A percentile compares a stretch with the other conserved stretches of the same genome.
Evolutionary conservation across 2,329 filamentous ascomycete genomes (phyloP).

Genomic region (Epichloe uncinata): DNA sequence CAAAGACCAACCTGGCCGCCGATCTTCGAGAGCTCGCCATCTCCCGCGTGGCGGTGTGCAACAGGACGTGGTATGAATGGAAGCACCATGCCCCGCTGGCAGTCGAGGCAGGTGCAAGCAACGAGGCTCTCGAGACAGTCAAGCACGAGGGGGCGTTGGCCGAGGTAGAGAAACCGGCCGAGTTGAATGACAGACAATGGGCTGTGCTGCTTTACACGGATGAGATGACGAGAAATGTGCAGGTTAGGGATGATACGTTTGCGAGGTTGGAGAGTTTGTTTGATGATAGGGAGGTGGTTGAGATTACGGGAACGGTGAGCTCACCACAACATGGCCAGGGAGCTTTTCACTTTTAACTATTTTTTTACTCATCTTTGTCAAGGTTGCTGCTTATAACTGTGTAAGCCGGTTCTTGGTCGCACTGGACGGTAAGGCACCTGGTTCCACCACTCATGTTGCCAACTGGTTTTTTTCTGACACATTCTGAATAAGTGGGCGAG

Average conservation of each 20-base stretch:
- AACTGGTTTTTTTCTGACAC: conserved; percentile 6
- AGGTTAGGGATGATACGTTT: conserved; percentile 58
- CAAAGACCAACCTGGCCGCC: conserved; percentile 33
- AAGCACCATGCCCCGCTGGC: conserved; percentile 60
- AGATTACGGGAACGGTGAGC: conserved; percentile 61
- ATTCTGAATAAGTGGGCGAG: conserved; percentile 38
- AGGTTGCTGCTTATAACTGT: conserved; percentile 67
- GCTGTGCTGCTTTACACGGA: conserved; percentile 65
- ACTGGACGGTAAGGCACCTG: conserved; percentile 48
- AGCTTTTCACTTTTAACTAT: neutral
- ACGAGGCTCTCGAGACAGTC: conserved; percentile 33
- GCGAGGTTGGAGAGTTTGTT: conserved; percentile 46
- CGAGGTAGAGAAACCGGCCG: conserved; percentile 15
- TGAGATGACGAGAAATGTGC: conserved; percentile 67
- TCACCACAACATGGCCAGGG: neutral
- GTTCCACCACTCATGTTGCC: neutral
- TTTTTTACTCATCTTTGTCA: neutral
- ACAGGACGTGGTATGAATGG: conserved; percentile 80
- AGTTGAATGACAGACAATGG: conserved; percentile 47
- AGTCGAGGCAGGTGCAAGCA: conserved; percentile 40
- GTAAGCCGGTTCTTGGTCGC: conserved; percentile 76
- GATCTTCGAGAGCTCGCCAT: conserved; percentile 66
- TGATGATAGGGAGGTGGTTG: conserved; percentile 60
- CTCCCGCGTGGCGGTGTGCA: conserved; percentile 66
- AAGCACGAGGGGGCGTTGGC: conserved; percentile 18